These are phyloP conservation scores for Mortierella sp. DNA, from an alignment of 371 early-diverging fungal genomes.

Conservation along the genomic window DNA sequence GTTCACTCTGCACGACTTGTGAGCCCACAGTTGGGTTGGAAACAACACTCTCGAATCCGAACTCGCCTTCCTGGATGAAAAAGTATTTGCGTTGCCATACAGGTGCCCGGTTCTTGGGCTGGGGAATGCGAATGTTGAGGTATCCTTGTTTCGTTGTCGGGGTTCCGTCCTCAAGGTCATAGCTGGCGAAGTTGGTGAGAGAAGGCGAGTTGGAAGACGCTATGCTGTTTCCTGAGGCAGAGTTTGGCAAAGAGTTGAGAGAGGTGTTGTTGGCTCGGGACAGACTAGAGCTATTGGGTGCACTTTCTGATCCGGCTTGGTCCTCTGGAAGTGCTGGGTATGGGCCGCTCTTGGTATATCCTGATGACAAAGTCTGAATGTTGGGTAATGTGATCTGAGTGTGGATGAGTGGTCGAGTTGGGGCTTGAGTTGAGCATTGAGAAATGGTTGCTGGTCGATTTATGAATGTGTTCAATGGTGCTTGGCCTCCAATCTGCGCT, in stretches of 20 bases:
- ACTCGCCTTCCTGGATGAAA: constrained; percentile 71
- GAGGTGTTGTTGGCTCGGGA: background rate
- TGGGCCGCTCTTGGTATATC: background rate
- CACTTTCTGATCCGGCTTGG: background rate
- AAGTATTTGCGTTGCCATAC: constrained; percentile 71
- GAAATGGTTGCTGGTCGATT: constrained; percentile 33
- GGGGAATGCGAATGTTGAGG: constrained; percentile 58
- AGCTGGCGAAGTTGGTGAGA: background rate
- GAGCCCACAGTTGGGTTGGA: constrained; percentile 67
- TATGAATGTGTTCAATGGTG: constrained; percentile 14
- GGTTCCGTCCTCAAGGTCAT: constrained; percentile 1
- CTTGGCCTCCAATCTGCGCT: constrained; percentile 34
- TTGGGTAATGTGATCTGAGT: background rate
- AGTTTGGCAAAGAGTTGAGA: constrained; percentile 11
- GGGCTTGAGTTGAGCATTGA: constrained; percentile 10
- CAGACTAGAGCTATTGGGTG: background rate
- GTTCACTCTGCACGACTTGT: constrained; percentile 66
- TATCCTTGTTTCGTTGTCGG: constrained; percentile 59
- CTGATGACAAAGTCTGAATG: background rate
- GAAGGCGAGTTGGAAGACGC: constrained; percentile 11
- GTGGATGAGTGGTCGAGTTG: constrained; percentile 5
- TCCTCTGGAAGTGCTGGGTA: constrained; percentile 1
- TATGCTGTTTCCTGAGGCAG: constrained; percentile 5
- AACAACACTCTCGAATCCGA: constrained; percentile 66
- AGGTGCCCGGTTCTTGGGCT: constrained; percentile 54